Evolutionary conservation across 2,329 filamentous ascomycete genomes (phyloP).

Genomic region (Monosporascus sp.): DNA sequence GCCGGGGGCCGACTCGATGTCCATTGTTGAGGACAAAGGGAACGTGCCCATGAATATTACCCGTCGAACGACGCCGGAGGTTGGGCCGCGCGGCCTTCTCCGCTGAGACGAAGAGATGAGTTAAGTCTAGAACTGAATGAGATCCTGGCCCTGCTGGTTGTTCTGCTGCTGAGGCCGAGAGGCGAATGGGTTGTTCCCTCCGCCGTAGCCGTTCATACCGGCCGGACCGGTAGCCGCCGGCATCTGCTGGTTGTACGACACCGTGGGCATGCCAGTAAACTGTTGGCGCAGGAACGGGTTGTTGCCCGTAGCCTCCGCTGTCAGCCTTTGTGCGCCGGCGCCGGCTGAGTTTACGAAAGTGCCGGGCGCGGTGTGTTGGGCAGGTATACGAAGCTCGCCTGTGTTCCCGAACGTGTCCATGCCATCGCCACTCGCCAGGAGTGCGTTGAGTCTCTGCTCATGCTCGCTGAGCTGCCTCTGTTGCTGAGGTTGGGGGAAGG

Average conservation of each 20-base stretch:
- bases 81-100: neutral
- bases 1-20: too few relatives aligned
- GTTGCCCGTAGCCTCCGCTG: constrained; percentile 66
- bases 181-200: constrained; percentile 52
- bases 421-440: constrained; percentile 82
- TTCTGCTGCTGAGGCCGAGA: constrained; percentile 43
- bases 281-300: constrained; percentile 87
- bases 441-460: constrained; percentile 74
- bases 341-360: constrained; percentile 96
- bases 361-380: constrained; percentile 93
- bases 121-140: constrained; percentile 55
- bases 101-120: neutral
- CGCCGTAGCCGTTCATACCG: constrained; percentile 46
- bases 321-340: constrained; percentile 67
- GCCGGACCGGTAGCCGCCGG: constrained; percentile 54
- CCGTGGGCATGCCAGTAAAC: constrained; percentile 69
- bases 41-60: too few relatives aligned
- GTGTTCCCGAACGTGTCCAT: constrained; percentile 97
- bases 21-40: too few relatives aligned
- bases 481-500: constrained; percentile 39
- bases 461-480: constrained; percentile 57
- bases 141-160: constrained; percentile 47
- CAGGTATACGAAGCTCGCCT: constrained; percentile 90
- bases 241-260: constrained; percentile 49
- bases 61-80: too few relatives aligned